Evolutionary conservation across 192 early-diverging fungal species (phyloP).

Genomic region (Ambispora gerdemannii): DNA sequence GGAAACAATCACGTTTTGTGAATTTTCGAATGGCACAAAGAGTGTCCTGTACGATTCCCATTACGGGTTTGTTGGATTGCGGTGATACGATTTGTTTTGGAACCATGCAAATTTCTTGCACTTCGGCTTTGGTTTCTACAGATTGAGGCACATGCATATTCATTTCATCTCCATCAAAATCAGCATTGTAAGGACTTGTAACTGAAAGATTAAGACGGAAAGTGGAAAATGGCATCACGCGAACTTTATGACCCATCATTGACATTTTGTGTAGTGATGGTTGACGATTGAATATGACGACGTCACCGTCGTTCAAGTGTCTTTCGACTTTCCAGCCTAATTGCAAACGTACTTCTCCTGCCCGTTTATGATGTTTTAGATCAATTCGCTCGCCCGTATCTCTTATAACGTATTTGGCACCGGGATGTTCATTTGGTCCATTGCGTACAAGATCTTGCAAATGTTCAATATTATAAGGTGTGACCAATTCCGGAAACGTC

Average conservation of each 20-base stretch:
- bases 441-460: slow-evolving; percentile 86
- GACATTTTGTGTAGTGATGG: slow-evolving; percentile 99
- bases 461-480: slow-evolving; percentile 91
- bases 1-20: slow-evolving; percentile 88
- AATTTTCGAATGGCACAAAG: slow-evolving; percentile 95
- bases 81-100: slow-evolving; percentile 96
- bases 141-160: slow-evolving; percentile 99
- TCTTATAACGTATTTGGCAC: slow-evolving; percentile 95
- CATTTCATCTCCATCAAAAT: slow-evolving; percentile 99
- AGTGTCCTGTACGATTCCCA: slow-evolving; percentile 99
- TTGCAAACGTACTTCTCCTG: slow-evolving; percentile 80
- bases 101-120: slow-evolving; percentile 96
- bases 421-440: slow-evolving; percentile 90
- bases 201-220: slow-evolving; percentile 97
- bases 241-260: slow-evolving; percentile 98
- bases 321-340: slow-evolving; percentile 92
- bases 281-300: slow-evolving; percentile 99
- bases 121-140: slow-evolving; percentile 92
- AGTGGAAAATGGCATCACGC: slow-evolving; percentile 98
- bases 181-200: slow-evolving; percentile 97
- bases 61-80: slow-evolving; percentile 95
- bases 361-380: slow-evolving; percentile 80
- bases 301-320: slow-evolving; percentile 91
- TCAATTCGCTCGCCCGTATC: slow-evolving; percentile 93
- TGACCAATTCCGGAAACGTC: slow-evolving; percentile 96